Conservation (phyloP, 805 yeast genomes). For the Yarrowia porcina region DNA sequence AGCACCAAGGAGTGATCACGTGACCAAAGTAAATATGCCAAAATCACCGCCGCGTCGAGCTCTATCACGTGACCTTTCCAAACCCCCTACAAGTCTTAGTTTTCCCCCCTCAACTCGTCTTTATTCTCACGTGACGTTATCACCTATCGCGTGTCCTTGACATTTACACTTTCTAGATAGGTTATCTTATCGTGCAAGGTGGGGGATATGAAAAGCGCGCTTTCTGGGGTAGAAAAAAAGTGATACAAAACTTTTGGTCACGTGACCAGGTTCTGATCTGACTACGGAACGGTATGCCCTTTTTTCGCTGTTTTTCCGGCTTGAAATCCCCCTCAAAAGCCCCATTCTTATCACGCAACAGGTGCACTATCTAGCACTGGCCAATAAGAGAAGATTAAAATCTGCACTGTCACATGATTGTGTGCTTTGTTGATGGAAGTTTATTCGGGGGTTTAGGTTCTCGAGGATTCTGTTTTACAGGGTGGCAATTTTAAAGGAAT, state of each 20-base stretch:
- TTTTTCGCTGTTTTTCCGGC: neutral
- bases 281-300: no score
- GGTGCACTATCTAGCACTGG: constrained; percentile 25
- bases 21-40: no score
- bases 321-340: no score
- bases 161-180: constrained; percentile 7
- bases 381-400: constrained; percentile 18
- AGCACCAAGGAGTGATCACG: no score
- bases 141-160: constrained; percentile 15
- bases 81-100: no score
- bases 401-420: constrained; percentile 24
- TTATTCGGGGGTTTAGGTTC: neutral
- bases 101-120: no score
- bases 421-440: constrained; percentile 18
- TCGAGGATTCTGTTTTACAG: neutral
- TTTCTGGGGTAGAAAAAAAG: no score
- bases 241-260: no score
- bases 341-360: neutral
- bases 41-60: no score
- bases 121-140: constrained; percentile 16
- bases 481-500: neutral
- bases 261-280: neutral
- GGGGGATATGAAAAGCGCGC: neutral
- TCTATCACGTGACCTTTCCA: no score
- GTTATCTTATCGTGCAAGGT: constrained; percentile 24